These are phyloP conservation scores for Paramecium pentaurelia DNA, from an alignment of 73 alveolate species.

Conservation along the genomic window DNA sequence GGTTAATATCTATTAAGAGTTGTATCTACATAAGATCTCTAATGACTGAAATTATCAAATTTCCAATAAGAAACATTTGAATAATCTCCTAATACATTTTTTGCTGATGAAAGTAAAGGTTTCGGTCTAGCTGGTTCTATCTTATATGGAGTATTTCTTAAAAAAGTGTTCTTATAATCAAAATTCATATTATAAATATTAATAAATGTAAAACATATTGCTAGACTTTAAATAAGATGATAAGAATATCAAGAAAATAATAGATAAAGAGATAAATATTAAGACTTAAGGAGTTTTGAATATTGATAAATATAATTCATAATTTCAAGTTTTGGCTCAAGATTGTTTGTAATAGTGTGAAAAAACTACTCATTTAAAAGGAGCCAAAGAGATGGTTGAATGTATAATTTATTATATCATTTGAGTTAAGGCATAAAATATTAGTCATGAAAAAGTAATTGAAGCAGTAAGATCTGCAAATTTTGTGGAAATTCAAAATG, in stretches of 20 bases:
- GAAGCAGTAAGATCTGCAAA: constrained; percentile 4
- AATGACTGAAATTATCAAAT: background rate
- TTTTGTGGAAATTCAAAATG: constrained; percentile 11
- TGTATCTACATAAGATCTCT: background rate
- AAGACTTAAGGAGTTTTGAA: background rate
- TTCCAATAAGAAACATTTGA: background rate
- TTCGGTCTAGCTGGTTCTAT: background rate
- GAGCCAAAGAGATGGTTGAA: background rate
- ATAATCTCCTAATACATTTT: background rate
- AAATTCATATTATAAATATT: background rate
- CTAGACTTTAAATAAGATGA: background rate
- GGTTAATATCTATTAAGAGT: background rate
- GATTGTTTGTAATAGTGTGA: background rate
- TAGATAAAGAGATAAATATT: background rate
- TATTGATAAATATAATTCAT: background rate
- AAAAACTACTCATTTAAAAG: background rate
- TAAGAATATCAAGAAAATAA: background rate
- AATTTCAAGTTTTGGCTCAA: background rate
- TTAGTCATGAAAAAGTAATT: background rate
- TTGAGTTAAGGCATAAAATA: background rate
- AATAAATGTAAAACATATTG: background rate
- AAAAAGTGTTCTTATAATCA: constrained; percentile 13
- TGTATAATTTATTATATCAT: background rate
- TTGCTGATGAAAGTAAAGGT: background rate
- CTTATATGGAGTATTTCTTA: background rate